Conservation (phyloP, 441 rosid genomes). For the Breynia disticha region DNA sequence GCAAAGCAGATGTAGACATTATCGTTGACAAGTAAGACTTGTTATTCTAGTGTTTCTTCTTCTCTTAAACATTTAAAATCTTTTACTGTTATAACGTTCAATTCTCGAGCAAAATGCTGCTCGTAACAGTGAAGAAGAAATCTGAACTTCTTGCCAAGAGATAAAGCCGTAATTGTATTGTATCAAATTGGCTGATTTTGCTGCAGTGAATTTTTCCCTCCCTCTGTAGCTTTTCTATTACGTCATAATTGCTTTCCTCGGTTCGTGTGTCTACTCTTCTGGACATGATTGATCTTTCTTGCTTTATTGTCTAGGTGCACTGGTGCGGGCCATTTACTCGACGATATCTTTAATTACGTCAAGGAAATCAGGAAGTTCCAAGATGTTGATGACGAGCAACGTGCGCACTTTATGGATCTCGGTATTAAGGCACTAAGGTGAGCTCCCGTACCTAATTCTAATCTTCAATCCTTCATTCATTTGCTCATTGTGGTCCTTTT, state of each 20-base stretch:
- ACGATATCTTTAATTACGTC: slow-evolving; percentile 62
- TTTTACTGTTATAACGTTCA: no score
- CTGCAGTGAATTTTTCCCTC: no score
- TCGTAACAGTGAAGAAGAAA: no score
- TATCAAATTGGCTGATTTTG: no score
- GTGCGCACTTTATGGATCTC: slow-evolving; percentile 63
- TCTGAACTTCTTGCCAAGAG: no score
- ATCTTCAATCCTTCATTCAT: slow-evolving; percentile 3
- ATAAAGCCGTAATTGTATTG: no score
- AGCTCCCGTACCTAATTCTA: slow-evolving; percentile 16
- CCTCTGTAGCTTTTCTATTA: no score
- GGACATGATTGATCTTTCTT: slow-evolving; percentile 10
- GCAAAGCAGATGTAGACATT: slow-evolving; percentile 86
- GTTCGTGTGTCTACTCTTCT: background rate
- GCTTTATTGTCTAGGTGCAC: slow-evolving; percentile 50
- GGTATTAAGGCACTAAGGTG: slow-evolving; percentile 91
- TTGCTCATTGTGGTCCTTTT: background rate
- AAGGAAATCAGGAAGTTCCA: slow-evolving; percentile 53
- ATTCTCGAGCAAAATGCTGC: background rate
- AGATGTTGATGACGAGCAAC: slow-evolving; percentile 53
- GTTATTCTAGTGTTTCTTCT: background rate
- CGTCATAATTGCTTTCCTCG: background rate
- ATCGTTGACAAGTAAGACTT: slow-evolving; percentile 51
- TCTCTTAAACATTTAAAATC: background rate
- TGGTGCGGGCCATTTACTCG: slow-evolving; percentile 90